Base-by-base conservation (phyloP, 2,329 filamentous ascomycete species). In the Lojkania enalia region DNA sequence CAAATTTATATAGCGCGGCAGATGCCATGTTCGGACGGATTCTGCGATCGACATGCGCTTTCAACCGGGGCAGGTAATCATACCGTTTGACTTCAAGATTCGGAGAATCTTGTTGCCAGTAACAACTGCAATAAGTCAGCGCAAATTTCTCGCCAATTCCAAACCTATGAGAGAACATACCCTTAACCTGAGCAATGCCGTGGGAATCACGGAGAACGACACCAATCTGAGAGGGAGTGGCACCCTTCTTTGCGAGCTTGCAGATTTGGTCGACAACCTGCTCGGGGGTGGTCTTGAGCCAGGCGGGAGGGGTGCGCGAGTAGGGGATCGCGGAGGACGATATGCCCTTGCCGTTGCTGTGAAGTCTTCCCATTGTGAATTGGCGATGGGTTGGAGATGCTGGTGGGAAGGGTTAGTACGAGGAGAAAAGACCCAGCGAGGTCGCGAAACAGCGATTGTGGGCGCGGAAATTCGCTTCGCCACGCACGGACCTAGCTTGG, bases 301-400 rank as follows among this genome's bases (percentile, higher is more conserved):
- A 99, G 65, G 91, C 83, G 54, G 94, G 92, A 58, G 90, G 75
- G 67, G 83, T 85, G 80, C 94, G 92, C 64, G 90, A 96, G 86
- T 97, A 99, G 73, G 95, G 94, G 78, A 97, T 80, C 71, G 94
- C 90, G 57, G 90, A 96, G 79, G 89, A 79, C 64, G 90, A 90
- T 80, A 99, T 99, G 78, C 94, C 95, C 89, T 97, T 97, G 82
- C 94, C 92, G 72, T 96, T 96, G 84, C 83, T 88, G 87, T 99
- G 95, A 87, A 97, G 86, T 83, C 92, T 86, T 86, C 91, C 90
- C 90, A 95, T 95, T 64, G 77, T 88, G 77, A 61, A 66, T 40
- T 23, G 39, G 20, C 33, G 33, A 16, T 20, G 44, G 31, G 21
- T 27, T 23, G 39, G 20, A 25, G 33, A 16, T 20, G 44, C 27